Evolutionary conservation across 805 yeast species (phyloP).

Genomic region (Danielozyma ontarioensis): DNA sequence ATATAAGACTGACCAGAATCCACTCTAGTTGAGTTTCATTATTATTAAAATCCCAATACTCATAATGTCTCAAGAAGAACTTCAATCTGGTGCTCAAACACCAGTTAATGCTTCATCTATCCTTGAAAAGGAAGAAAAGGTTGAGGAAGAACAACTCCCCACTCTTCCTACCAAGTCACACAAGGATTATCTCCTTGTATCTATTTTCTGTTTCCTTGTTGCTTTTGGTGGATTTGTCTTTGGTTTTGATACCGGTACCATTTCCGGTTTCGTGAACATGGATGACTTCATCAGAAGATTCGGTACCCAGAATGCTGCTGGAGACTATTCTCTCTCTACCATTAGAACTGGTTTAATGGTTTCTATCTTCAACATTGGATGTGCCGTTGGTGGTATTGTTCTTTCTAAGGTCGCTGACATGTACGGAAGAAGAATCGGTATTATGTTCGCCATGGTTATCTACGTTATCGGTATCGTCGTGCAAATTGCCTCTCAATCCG

Average conservation of each 20-base stretch:
- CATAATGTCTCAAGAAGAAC: conserved; percentile 24
- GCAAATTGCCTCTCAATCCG: conserved; percentile 49
- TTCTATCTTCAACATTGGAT: conserved; percentile 59
- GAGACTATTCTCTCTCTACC: conserved; percentile 37
- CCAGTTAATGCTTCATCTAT: conserved; percentile 24
- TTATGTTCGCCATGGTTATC: conserved; percentile 48
- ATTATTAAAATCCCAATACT: no score
- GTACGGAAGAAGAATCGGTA: conserved; percentile 55
- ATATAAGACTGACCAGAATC: no score
- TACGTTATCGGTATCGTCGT: conserved; percentile 58
- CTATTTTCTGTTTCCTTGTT: conserved; percentile 46
- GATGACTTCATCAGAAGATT: conserved; percentile 49
- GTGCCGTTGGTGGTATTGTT: conserved; percentile 67
- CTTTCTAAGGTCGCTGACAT: conserved; percentile 54
- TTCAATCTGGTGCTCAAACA: conserved; percentile 26
- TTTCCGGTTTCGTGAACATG: conserved; percentile 67
- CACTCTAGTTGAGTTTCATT: no score
- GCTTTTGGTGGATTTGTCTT: conserved; percentile 76
- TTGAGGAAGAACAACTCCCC: conserved; percentile 5
- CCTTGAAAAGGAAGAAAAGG: conserved; percentile 17
- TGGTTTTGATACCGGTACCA: conserved; percentile 78
- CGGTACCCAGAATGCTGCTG: conserved; percentile 41
- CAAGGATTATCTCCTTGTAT: conserved; percentile 28
- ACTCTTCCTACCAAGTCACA: conserved; percentile 25
- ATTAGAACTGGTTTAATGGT: conserved; percentile 50